Percentiles rank a stretch among this genome's conserved stretches.
These are phyloP conservation scores for Quercus glauca DNA, from an alignment of 306 rosid genomes.

Conservation along the genomic window DNA sequence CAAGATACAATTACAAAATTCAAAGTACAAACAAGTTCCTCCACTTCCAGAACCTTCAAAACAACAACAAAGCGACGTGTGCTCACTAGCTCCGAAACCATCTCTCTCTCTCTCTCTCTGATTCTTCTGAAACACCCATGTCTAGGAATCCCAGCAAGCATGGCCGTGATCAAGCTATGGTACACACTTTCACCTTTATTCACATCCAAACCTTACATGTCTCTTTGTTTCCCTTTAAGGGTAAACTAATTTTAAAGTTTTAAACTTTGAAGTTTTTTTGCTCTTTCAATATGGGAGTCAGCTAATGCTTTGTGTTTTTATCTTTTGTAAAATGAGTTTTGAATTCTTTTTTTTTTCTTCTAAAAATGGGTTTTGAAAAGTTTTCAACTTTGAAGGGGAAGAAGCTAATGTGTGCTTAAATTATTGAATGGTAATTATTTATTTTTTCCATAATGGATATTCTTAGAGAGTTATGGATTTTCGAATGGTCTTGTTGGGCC, in stretches of 20 bases:
- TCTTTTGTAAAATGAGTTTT: too few species aligned
- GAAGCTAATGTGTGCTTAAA: neutral
- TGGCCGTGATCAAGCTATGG: slow-evolving; percentile 50
- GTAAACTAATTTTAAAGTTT: neutral
- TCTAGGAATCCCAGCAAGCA: slow-evolving; percentile 50
- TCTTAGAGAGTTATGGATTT: neutral
- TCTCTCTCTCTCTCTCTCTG: neutral
- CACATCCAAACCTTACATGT: neutral
- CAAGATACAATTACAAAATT: too few species aligned
- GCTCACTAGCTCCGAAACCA: neutral
- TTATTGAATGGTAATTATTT: neutral
- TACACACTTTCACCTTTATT: slow-evolving; percentile 1
- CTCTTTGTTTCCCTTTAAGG: neutral
- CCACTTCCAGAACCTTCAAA: neutral
- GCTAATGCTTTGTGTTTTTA: neutral
- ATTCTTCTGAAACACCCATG: slow-evolving; percentile 20
- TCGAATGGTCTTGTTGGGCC: slow-evolving; percentile 3
- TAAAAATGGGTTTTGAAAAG: neutral
- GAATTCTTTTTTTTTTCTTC: too few species aligned
- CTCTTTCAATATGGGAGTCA: neutral
- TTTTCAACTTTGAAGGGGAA: neutral
- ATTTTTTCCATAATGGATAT: neutral
- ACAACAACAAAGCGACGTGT: neutral
- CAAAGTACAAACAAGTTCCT: too few species aligned
- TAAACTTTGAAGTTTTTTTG: neutral